A percentile compares a stretch with the other conserved stretches of the same genome.
Evolutionary conservation across 768 basidiomycete species (phyloP).

Genomic region (Symmetrospora coprosmae): DNA sequence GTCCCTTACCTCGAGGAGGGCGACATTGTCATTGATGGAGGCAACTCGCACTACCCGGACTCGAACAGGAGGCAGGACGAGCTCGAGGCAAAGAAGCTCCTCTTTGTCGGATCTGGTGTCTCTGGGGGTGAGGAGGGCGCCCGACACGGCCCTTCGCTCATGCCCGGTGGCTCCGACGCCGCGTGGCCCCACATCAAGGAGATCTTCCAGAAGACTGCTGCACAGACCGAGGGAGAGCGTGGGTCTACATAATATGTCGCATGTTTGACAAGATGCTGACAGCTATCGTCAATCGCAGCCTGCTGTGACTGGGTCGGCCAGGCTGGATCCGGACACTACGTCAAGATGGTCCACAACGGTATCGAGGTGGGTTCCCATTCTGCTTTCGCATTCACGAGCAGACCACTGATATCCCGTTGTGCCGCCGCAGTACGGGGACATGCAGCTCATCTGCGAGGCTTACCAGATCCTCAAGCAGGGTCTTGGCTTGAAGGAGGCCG

Average conservation of each 20-base stretch:
- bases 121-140: slow-evolving; percentile 99
- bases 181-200: slow-evolving; percentile 96
- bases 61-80: slow-evolving; percentile 86
- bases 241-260: too few relatives aligned
- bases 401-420: background rate
- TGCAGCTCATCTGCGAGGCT: slow-evolving; percentile 97
- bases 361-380: slow-evolving; percentile 50
- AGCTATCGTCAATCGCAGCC: slow-evolving; percentile 40
- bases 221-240: slow-evolving; percentile 66
- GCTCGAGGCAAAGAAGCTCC: slow-evolving; percentile 81
- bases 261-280: too few relatives aligned
- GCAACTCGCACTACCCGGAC: slow-evolving; percentile 98
- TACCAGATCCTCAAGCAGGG: slow-evolving; percentile 98
- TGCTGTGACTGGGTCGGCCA: slow-evolving; percentile 99
- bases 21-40: slow-evolving; percentile 98
- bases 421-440: slow-evolving; percentile 48
- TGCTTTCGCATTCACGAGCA: background rate
- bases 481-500: slow-evolving; percentile 65
- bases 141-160: slow-evolving; percentile 87
- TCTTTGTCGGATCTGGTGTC: slow-evolving; percentile 97
- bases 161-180: slow-evolving; percentile 88
- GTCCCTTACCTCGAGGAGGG: slow-evolving; percentile 79
- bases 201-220: slow-evolving; percentile 96
- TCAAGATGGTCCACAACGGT: slow-evolving; percentile 99
- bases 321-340: slow-evolving; percentile 89